A percentile compares a stretch with the other conserved stretches of the same genome.
phyloP scores from a whole-genome alignment of 164 flowering plant genomes.

The Dillenia suffruticosa region DNA sequence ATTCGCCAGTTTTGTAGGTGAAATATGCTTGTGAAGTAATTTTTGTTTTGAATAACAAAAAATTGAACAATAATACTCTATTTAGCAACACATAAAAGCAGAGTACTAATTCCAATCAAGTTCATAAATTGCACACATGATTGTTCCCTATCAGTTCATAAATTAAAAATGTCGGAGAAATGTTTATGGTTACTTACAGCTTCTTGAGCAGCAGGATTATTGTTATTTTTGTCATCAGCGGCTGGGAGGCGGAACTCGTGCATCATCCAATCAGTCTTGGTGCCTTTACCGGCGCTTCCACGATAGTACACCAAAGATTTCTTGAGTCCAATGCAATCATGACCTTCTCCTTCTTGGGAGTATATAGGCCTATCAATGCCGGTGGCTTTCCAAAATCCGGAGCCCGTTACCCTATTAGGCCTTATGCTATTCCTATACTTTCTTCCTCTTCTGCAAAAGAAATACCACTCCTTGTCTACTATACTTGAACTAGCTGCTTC shows the following conservation, averaged over 20 bases:
- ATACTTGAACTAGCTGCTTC: slow-evolving; percentile 30
- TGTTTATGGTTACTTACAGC: slow-evolving; percentile 32
- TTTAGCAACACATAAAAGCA: too few relatives aligned
- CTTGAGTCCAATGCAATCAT: slow-evolving; percentile 72
- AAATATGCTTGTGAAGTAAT: too few relatives aligned
- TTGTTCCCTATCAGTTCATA: neutral
- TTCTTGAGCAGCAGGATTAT: slow-evolving; percentile 30
- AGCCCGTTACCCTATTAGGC: slow-evolving; percentile 89
- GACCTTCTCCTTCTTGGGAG: slow-evolving; percentile 24
- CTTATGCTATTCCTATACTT: slow-evolving; percentile 88
- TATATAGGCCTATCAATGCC: slow-evolving; percentile 82
- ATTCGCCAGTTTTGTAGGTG: too few relatives aligned
- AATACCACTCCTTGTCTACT: slow-evolving; percentile 73
- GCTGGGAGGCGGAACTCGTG: slow-evolving; percentile 94
- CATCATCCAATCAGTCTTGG: slow-evolving; percentile 99
- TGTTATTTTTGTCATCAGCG: slow-evolving; percentile 8
- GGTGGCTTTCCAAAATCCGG: slow-evolving; percentile 98
- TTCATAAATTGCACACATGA: too few relatives aligned
- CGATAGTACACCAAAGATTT: slow-evolving; percentile 86
- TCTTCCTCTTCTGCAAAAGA: slow-evolving; percentile 86
- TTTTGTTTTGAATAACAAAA: too few relatives aligned
- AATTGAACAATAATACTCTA: too few relatives aligned
- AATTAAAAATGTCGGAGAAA: neutral
- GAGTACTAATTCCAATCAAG: too few relatives aligned
- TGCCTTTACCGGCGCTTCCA: slow-evolving; percentile 92